Conservation (phyloP, 139 green algal species). For the Closterium sp. region DNA sequence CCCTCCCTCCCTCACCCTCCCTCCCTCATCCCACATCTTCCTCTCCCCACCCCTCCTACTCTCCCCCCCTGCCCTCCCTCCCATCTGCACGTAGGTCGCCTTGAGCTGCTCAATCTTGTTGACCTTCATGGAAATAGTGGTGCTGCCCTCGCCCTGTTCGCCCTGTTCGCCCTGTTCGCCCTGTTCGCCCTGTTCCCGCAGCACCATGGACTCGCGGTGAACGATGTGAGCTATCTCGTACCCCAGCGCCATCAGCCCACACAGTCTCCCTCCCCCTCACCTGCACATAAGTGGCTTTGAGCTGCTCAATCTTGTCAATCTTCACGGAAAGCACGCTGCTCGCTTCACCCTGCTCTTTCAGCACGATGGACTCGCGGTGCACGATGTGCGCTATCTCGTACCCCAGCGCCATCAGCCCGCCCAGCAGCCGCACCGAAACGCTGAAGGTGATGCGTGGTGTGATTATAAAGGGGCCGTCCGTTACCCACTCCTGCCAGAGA, state of each 20-base stretch:
- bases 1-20: too few species aligned
- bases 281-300: slow-evolving; percentile 53
- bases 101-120: slow-evolving; percentile 54
- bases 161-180: too few species aligned
- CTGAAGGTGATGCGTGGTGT: neutral
- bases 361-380: slow-evolving; percentile 59
- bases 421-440: slow-evolving; percentile 54
- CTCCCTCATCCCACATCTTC: too few species aligned
- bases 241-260: too few species aligned
- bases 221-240: too few species aligned
- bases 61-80: too few species aligned
- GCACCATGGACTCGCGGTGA: too few species aligned
- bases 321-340: slow-evolving; percentile 29
- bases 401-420: slow-evolving; percentile 94
- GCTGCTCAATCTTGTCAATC: slow-evolving; percentile 49
- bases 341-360: slow-evolving; percentile 5
- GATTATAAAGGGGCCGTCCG: neutral
- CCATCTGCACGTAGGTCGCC: slow-evolving; percentile 37
- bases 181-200: too few species aligned
- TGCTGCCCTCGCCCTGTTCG: too few species aligned
- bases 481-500: slow-evolving; percentile 77
- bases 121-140: slow-evolving; percentile 19
- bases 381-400: slow-evolving; percentile 95
- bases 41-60: too few species aligned
- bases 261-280: neutral